Evolutionary conservation across 352 stramenopile genomes (phyloP).

Genomic region (Phytophthora ohioensis): DNA sequence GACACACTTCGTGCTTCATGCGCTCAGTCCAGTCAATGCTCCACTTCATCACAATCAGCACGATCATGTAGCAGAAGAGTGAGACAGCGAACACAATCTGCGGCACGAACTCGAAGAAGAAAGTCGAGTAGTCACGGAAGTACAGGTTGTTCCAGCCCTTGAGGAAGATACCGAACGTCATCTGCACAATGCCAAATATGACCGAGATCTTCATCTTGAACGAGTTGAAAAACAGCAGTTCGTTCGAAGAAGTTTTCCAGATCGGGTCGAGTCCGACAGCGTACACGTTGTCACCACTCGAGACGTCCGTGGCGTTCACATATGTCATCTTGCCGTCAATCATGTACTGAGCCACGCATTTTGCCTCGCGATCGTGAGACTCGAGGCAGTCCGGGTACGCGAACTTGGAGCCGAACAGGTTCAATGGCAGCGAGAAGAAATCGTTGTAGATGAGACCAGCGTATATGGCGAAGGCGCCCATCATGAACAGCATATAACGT

Average conservation of each 20-base stretch:
- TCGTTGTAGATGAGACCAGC: constrained; percentile 99
- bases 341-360: constrained; percentile 76
- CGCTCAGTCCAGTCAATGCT: constrained; percentile 97
- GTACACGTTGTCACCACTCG: constrained; percentile 92
- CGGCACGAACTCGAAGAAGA: constrained; percentile 98
- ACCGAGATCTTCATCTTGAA: constrained; percentile 99
- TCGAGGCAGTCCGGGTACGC: constrained; percentile 86
- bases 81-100: constrained; percentile 96
- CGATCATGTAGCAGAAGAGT: constrained; percentile 99
- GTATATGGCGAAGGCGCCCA: constrained; percentile 99
- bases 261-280: constrained; percentile 98
- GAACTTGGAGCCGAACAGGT: constrained; percentile 97
- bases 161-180: constrained; percentile 97
- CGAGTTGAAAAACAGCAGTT: constrained; percentile 99
- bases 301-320: constrained; percentile 86
- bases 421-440: constrained; percentile 98
- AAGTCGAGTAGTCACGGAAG: constrained; percentile 95
- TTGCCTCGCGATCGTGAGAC: constrained; percentile 53
- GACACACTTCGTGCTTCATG: constrained; percentile 93
- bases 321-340: constrained; percentile 80
- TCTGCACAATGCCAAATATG: constrained; percentile 99
- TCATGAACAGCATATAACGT: constrained; percentile 99
- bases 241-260: constrained; percentile 98
- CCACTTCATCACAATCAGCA: constrained; percentile 99
- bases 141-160: constrained; percentile 97